phyloP scores from a whole-genome alignment of 352 stramenopile genomes.

The Phytopythium boreale region DNA sequence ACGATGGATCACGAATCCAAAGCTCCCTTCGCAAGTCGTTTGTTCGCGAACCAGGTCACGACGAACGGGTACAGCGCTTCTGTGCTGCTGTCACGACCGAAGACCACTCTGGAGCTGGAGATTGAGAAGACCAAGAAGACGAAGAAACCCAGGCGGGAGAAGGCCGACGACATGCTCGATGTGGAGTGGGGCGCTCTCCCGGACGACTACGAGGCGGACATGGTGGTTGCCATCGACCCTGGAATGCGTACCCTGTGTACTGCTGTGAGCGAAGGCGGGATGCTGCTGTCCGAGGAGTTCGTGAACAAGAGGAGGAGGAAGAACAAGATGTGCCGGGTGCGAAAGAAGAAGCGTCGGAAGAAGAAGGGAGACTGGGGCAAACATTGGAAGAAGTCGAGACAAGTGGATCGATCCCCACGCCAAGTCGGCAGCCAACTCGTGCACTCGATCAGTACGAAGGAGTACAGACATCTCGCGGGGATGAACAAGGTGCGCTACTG shows the following conservation, averaged over 20 bases:
- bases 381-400: not conserved
- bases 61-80: slow-evolving; percentile 14
- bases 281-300: not conserved
- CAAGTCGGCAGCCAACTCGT: not conserved
- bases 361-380: too few relatives aligned
- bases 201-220: not conserved
- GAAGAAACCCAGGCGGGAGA: not conserved
- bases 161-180: not conserved
- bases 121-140: not conserved
- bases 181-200: not conserved
- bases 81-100: slow-evolving; percentile 7
- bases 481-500: slow-evolving; percentile 1
- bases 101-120: not conserved
- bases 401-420: not conserved
- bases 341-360: too few relatives aligned
- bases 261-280: not conserved
- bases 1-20: slow-evolving; percentile 8
- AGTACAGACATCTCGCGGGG: slow-evolving; percentile 9
- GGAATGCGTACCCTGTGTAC: slow-evolving; percentile 1
- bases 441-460: not conserved
- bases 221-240: slow-evolving; percentile 4
- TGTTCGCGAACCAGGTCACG: slow-evolving; percentile 18
- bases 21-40: slow-evolving; percentile 13
- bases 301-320: not conserved
- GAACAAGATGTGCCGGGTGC: too few relatives aligned